Evolutionary conservation across 1,284 basidiomycete genomes (phyloP).

Genomic region (Ustilago crameri): DNA sequence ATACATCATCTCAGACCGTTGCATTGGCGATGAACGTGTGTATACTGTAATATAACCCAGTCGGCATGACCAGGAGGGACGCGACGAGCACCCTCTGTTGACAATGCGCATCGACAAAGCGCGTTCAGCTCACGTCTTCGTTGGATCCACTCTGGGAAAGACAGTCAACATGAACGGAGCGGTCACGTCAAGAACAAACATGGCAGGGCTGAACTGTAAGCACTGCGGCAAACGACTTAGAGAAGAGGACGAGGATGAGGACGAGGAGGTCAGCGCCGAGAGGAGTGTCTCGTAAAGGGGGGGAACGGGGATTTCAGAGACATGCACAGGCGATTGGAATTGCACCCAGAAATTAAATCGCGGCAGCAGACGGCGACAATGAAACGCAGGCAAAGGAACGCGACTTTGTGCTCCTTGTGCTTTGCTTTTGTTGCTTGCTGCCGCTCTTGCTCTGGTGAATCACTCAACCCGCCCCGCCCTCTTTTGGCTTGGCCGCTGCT

Average conservation of each 20-base stretch:
- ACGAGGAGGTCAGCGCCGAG: not conserved
- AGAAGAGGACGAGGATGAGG: not conserved
- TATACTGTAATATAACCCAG: too few relatives aligned
- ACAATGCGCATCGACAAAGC: not conserved
- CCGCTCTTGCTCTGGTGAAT: not conserved
- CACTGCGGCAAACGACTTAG: not conserved
- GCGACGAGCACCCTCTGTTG: not conserved
- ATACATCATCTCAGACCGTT: too few relatives aligned
- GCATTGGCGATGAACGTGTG: too few relatives aligned
- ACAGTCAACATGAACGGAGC: not conserved
- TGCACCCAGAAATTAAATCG: not conserved
- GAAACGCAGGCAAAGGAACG: not conserved
- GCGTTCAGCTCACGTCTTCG: not conserved
- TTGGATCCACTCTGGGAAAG: not conserved
- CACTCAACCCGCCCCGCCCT: not conserved
- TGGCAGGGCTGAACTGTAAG: not conserved
- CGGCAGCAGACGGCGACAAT: slow-evolving; percentile 17
- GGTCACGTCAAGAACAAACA: not conserved
- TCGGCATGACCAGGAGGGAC: too few relatives aligned
- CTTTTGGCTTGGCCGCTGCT: not conserved
- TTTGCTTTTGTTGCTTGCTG: not conserved
- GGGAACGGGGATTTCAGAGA: slow-evolving; percentile 2
- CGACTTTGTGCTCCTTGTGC: too few relatives aligned
- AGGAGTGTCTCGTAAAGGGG: not conserved
- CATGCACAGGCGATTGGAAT: not conserved